Percentiles rank a stretch among this genome's conserved stretches.
Evolutionary conservation across 2,329 filamentous ascomycete genomes (phyloP).

Genomic region (Stagonosporopsis vannaccii): DNA sequence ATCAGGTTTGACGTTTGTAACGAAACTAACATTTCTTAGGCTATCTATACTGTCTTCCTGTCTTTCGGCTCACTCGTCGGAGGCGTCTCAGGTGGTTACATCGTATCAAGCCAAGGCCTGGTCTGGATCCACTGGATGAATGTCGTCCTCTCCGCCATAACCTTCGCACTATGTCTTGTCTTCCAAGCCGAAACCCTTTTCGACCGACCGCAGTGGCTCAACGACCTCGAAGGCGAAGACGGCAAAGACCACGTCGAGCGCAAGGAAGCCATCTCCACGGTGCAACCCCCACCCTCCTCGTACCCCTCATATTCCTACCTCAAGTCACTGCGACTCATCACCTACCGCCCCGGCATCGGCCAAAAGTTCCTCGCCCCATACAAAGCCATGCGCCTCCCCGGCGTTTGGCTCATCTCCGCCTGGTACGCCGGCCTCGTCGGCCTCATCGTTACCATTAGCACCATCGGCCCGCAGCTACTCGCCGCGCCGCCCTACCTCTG

Average conservation of each 20-base stretch:
- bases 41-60: slow-evolving; percentile 53
- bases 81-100: slow-evolving; percentile 52
- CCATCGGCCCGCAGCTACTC: slow-evolving; percentile 49
- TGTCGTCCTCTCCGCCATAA: slow-evolving; percentile 44
- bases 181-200: slow-evolving; percentile 53
- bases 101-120: slow-evolving; percentile 46
- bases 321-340: slow-evolving; percentile 46
- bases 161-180: slow-evolving; percentile 45
- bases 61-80: slow-evolving; percentile 49
- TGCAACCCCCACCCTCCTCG: slow-evolving; percentile 20
- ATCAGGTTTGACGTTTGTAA: too few species aligned
- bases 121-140: slow-evolving; percentile 53
- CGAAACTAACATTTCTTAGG: slow-evolving; percentile 28
- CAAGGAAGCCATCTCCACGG: slow-evolving; percentile 25
- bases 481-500: slow-evolving; percentile 52
- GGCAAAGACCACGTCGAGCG: slow-evolving; percentile 25
- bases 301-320: slow-evolving; percentile 44
- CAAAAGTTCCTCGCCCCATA: slow-evolving; percentile 49
- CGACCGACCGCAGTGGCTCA: slow-evolving; percentile 36
- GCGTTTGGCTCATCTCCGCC: slow-evolving; percentile 52
- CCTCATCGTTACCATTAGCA: slow-evolving; percentile 50
- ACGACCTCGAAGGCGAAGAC: slow-evolving; percentile 19
- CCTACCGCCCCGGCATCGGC: slow-evolving; percentile 45
- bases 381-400: slow-evolving; percentile 49
- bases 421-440: slow-evolving; percentile 55